These are phyloP conservation scores for Helicostylum pulchrum DNA, from an alignment of 192 early-diverging fungal species.

Conservation along the genomic window DNA sequence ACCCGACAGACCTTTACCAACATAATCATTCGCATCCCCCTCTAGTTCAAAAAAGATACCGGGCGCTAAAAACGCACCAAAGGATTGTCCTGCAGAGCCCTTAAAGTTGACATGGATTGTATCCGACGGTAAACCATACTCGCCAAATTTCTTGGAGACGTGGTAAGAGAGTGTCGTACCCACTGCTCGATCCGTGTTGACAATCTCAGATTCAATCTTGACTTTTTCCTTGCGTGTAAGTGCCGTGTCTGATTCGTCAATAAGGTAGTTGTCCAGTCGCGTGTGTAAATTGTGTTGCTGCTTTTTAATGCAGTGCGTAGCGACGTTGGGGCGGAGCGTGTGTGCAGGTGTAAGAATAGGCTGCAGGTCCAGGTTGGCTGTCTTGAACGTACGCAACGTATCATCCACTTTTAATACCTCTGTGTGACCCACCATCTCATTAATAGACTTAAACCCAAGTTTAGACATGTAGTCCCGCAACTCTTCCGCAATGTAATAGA, in stretches of 20 bases:
- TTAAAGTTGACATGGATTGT: constrained; percentile 83
- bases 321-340: constrained; percentile 81
- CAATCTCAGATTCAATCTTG: constrained; percentile 60
- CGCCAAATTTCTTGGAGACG: constrained; percentile 74
- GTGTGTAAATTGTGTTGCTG: constrained; percentile 88
- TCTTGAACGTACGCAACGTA: constrained; percentile 75
- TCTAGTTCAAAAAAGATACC: constrained; percentile 91
- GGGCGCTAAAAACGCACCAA: constrained; percentile 90
- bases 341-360: constrained; percentile 87
- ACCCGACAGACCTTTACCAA: constrained; percentile 97
- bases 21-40: constrained; percentile 98
- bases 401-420: constrained; percentile 84
- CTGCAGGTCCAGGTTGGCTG: constrained; percentile 77
- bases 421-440: constrained; percentile 94
- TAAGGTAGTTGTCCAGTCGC: constrained; percentile 84
- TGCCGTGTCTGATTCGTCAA: constrained; percentile 77
- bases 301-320: constrained; percentile 75
- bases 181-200: constrained; percentile 94
- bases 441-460: constrained; percentile 88
- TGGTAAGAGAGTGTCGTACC: constrained; percentile 92
- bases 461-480: constrained; percentile 89
- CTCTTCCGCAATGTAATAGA: constrained; percentile 96
- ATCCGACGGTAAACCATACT: constrained; percentile 78
- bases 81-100: constrained; percentile 94
- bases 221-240: constrained; percentile 57